phyloP scores from a whole-genome alignment of 495 filamentous ascomycete genomes.

The Aspergillus nidulans region DNA sequence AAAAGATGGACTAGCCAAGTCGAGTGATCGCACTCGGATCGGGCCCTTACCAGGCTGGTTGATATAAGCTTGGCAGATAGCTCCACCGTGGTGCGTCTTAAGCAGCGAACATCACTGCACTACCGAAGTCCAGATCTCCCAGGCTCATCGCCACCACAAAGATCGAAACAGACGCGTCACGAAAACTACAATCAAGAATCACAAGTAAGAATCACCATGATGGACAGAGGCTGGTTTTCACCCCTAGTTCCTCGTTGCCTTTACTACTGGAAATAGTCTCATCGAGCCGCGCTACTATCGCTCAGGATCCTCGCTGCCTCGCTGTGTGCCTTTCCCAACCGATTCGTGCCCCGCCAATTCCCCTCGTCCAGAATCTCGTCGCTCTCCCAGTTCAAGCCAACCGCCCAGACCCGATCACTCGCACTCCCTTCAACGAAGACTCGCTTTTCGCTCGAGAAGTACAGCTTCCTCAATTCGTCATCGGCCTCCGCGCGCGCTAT shows the following conservation, averaged over 20 bases:
- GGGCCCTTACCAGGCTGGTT: neutral
- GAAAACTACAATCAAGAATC: neutral
- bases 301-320: neutral
- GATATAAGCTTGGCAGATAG: neutral
- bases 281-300: neutral
- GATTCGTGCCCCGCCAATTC: constrained; percentile 8
- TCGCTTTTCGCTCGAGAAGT: constrained; percentile 1
- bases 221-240: neutral
- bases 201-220: too few relatives aligned
- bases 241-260: too few relatives aligned
- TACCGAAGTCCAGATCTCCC: neutral
- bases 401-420: constrained; percentile 8
- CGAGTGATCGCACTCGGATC: neutral
- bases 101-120: neutral
- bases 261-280: neutral
- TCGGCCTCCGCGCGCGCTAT: constrained; percentile 12
- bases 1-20: neutral
- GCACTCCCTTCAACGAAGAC: constrained; percentile 12
- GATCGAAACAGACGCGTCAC: neutral
- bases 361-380: constrained; percentile 8
- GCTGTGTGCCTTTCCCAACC: constrained; percentile 9
- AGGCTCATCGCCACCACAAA: neutral
- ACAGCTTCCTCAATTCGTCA: constrained; percentile 1
- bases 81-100: neutral
- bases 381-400: constrained; percentile 14